Percentiles rank a stretch among this genome's conserved stretches.
phyloP scores from a whole-genome alignment of 106 monocot species.

The Acorus calamus region DNA sequence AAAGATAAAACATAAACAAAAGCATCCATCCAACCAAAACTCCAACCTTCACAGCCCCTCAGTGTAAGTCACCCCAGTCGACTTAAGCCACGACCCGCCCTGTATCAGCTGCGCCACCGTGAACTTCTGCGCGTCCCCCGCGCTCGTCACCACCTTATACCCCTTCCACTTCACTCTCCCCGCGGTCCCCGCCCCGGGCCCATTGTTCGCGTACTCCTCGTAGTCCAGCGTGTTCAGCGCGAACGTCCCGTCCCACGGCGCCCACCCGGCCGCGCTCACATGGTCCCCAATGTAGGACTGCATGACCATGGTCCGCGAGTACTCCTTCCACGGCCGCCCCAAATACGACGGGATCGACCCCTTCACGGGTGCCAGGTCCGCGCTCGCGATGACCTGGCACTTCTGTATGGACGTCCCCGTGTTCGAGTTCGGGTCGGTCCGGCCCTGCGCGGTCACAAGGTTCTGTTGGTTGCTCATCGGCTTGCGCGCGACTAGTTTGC shows the following conservation, averaged over 20 bases:
- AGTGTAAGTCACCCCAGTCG: conserved; percentile 16
- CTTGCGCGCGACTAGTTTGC: conserved; percentile 13
- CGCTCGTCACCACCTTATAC: conserved; percentile 23
- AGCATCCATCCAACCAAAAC: no score
- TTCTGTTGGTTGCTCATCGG: conserved; percentile 27
- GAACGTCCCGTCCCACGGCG: conserved; percentile 23
- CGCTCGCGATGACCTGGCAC: conserved; percentile 11
- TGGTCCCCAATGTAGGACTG: conserved; percentile 20
- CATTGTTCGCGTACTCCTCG: conserved; percentile 24
- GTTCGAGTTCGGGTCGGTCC: conserved; percentile 35
- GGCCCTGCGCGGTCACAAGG: conserved; percentile 26
- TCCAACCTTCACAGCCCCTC: background rate
- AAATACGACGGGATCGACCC: conserved; percentile 12
- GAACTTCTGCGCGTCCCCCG: conserved; percentile 10
- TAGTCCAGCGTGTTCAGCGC: conserved; percentile 30
- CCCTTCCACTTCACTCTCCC: conserved; percentile 35
- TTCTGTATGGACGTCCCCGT: conserved; percentile 29
- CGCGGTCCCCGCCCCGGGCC: conserved; percentile 22
- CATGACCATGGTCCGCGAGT: conserved; percentile 36
- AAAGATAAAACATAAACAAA: no score
- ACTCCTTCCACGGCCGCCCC: conserved; percentile 44
- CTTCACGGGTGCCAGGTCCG: conserved; percentile 18
- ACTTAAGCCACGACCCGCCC: conserved; percentile 20
- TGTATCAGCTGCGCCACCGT: conserved; percentile 27
- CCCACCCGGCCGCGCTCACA: conserved; percentile 21